Evolutionary conservation across 2,329 filamentous ascomycete genomes (phyloP).

Genomic region (Uncinocarpus reesii): DNA sequence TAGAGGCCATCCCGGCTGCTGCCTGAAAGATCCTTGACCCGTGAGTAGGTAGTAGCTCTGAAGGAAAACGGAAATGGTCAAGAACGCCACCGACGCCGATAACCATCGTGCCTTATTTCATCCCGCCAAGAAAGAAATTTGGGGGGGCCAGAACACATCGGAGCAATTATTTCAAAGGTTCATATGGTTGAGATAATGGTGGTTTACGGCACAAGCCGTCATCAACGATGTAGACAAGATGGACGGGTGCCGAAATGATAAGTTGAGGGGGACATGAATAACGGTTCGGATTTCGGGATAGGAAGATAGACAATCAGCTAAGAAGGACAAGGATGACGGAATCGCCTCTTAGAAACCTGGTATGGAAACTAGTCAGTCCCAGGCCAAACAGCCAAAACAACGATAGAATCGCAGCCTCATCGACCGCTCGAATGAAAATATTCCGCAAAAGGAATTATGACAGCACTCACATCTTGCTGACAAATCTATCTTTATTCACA

Average conservation of each 20-base stretch:
- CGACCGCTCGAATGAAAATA: neutral
- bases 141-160: neutral
- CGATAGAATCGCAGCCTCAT: neutral
- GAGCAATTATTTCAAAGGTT: neutral
- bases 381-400: neutral
- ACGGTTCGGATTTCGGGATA: neutral
- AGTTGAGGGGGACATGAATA: too few species aligned
- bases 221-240: neutral
- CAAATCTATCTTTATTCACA: slow-evolving; percentile 96
- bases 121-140: neutral
- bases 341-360: slow-evolving; percentile 74
- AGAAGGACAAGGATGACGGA: slow-evolving; percentile 79
- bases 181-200: too few species aligned
- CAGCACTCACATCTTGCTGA: slow-evolving; percentile 77
- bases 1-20: too few species aligned
- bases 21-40: neutral
- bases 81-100: slow-evolving; percentile 9
- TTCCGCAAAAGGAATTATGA: neutral
- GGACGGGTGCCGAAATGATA: too few species aligned
- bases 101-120: neutral
- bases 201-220: too few species aligned
- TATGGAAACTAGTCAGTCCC: neutral
- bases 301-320: slow-evolving; percentile 54
- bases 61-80: neutral
- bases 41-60: neutral